A percentile compares a stretch with the other conserved stretches of the same genome.
phyloP scores from a whole-genome alignment of 2,329 filamentous ascomycete genomes.

The Cercospora canescens region DNA sequence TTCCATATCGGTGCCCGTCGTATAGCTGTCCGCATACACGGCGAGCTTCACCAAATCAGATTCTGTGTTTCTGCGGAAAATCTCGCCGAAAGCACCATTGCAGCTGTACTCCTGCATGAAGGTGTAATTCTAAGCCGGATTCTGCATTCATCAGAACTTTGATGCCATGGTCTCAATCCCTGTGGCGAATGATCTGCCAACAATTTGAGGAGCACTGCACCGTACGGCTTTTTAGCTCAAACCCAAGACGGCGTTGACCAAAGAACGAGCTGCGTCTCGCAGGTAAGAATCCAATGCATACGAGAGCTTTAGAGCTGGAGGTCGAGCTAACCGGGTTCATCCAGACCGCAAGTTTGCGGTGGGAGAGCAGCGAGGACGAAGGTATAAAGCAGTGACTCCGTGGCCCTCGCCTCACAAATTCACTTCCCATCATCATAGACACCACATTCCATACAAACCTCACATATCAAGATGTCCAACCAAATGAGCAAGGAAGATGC shows the following conservation, averaged over 20 bases:
- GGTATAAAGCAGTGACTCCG: not conserved
- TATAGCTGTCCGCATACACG: too few relatives aligned
- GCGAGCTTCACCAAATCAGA: too few relatives aligned
- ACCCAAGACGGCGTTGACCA: not conserved
- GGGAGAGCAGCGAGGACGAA: too few relatives aligned
- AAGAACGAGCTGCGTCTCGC: not conserved
- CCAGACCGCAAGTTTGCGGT: not conserved
- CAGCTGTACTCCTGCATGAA: not conserved
- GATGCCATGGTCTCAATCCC: not conserved
- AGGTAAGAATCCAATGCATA: not conserved
- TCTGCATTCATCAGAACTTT: not conserved
- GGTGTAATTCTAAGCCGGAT: not conserved
- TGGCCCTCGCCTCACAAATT: not conserved
- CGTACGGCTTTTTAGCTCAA: not conserved
- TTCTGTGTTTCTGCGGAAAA: not conserved
- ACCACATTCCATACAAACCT: not conserved
- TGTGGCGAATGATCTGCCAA: not conserved
- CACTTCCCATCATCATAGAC: not conserved
- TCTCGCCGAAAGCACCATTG: not conserved
- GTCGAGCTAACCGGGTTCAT: not conserved
- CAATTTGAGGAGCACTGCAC: not conserved
- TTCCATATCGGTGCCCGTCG: too few relatives aligned
- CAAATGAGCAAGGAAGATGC: conserved; percentile 17
- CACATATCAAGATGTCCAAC: not conserved
- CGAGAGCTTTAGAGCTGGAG: not conserved